phyloP scores from a whole-genome alignment of 2,329 filamentous ascomycete species.

The Aspergillus niger region DNA sequence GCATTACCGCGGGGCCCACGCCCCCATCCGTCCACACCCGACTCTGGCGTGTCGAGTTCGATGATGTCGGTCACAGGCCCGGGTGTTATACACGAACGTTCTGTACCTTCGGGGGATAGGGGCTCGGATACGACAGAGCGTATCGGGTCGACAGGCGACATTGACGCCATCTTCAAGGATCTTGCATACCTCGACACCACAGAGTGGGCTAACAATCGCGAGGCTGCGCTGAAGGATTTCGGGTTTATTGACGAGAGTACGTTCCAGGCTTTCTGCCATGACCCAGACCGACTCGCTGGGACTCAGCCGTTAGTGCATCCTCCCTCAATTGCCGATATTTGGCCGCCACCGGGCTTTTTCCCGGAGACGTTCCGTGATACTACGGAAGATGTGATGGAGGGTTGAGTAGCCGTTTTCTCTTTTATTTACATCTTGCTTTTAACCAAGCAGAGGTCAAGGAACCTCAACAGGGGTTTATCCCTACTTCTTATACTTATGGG shows the following conservation, averaged over 20 bases:
- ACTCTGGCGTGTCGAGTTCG: constrained; percentile 34
- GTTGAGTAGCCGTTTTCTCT: constrained; percentile 13
- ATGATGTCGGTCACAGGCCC: constrained; percentile 18
- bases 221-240: constrained; percentile 46
- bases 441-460: background rate
- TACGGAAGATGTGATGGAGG: constrained; percentile 23
- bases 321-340: constrained; percentile 45
- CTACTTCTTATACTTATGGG: background rate
- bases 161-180: constrained; percentile 50
- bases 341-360: constrained; percentile 47
- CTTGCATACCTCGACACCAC: constrained; percentile 49
- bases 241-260: constrained; percentile 48
- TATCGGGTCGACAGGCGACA: constrained; percentile 27
- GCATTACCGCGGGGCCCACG: constrained; percentile 21
- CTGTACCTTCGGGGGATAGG: constrained; percentile 15
- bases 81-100: constrained; percentile 18
- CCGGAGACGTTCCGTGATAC: constrained; percentile 42
- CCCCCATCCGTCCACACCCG: constrained; percentile 34
- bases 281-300: constrained; percentile 44
- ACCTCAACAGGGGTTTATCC: background rate
- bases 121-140: constrained; percentile 9
- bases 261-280: constrained; percentile 49
- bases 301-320: constrained; percentile 41
- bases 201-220: constrained; percentile 46
- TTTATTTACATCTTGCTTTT: background rate